Base-by-base conservation (phyloP, 2,329 filamentous ascomycete genomes). In the Stachybotrys elegans region DNA sequence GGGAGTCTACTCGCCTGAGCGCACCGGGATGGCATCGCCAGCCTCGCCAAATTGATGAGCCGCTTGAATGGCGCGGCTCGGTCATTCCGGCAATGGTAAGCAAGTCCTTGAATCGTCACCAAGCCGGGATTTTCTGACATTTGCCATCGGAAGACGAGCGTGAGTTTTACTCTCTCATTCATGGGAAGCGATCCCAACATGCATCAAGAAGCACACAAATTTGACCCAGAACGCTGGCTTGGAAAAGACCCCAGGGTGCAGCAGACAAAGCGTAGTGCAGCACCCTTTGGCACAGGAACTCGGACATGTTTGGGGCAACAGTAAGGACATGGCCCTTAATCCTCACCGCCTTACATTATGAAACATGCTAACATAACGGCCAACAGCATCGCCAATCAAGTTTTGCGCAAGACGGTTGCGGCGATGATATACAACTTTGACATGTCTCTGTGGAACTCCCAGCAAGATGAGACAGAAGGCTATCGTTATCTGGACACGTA, bases 271-370 rank as follows among this genome's bases (percentile, higher is more conserved):
- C 22, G 20, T 12, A 5, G 19, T 6, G 38, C 44, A 2, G 46
- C 44, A 1, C 44, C 36, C 4, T 52, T 52, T 35, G 50, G 50
- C 5, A 52, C 49, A 1, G 50, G 49, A 3, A 49, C 48, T 4
- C 27, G 50, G 22, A 52, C 47, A n/a, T 52, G 50, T n/a, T 25
- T 52, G 17, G 50, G 50, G 3, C 49, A 51, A 23, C 45, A 45
- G n/a, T n/a, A n/a, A n/a, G n/a, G n/a, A n/a, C n/a, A n/a, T n/a
- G n/a, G n/a, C n/a, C n/a, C n/a, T n/a, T n/a, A n/a, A n/a, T n/a
- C n/a, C n/a, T n/a, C n/a, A n/a, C n/a, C n/a, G n/a, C n/a, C n/a
- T n/a, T n/a, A n/a, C n/a, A n/a, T n/a, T n/a, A n/a, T n/a, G n/a
- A n/a, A n/a, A n/a, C n/a, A n/a, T n/a, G n/a, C n/a, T n/a, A n/a